A percentile compares a stretch with the other conserved stretches of the same genome.
Conservation (phyloP, 257 asterid species). For the Paraleonurus japonicus region DNA sequence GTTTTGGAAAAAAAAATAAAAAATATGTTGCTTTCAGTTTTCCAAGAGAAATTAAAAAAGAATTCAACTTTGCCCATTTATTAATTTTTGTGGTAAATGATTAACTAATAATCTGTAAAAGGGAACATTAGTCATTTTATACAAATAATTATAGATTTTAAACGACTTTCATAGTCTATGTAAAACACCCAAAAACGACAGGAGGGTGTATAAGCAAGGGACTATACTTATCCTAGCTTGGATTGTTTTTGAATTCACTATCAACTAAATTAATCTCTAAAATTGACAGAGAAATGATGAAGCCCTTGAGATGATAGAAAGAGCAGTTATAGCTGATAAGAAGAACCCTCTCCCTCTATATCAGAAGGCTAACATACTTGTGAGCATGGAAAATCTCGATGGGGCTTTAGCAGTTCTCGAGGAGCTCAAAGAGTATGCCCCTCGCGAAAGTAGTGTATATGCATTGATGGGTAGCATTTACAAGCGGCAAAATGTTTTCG, state of each 20-base stretch:
- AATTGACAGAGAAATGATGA: conserved; percentile 63
- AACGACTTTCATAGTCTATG: background rate
- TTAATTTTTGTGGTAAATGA: background rate
- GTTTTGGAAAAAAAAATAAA: background rate
- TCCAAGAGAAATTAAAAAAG: background rate
- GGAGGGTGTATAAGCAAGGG: background rate
- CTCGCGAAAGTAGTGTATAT: conserved; percentile 87
- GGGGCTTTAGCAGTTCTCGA: conserved; percentile 90
- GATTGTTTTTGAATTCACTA: conserved; percentile 17
- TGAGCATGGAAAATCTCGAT: conserved; percentile 77
- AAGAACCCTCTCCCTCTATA: conserved; percentile 94
- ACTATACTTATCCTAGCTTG: background rate
- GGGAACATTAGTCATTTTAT: background rate
- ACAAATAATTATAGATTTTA: no score
- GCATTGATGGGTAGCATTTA: conserved; percentile 95
- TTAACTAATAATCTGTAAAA: no score
- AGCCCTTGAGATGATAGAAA: conserved; percentile 88
- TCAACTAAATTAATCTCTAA: conserved; percentile 12
- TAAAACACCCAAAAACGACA: background rate
- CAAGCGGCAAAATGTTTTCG: conserved; percentile 63
- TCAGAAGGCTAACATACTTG: conserved; percentile 91
- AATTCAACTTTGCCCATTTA: background rate
- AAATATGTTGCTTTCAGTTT: background rate
- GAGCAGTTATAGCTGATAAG: conserved; percentile 86
- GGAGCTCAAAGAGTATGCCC: conserved; percentile 93